Percentiles rank a stretch among this genome's conserved stretches.
phyloP scores from a whole-genome alignment of 306 rosid species.

The Begonia fuchsioides region DNA sequence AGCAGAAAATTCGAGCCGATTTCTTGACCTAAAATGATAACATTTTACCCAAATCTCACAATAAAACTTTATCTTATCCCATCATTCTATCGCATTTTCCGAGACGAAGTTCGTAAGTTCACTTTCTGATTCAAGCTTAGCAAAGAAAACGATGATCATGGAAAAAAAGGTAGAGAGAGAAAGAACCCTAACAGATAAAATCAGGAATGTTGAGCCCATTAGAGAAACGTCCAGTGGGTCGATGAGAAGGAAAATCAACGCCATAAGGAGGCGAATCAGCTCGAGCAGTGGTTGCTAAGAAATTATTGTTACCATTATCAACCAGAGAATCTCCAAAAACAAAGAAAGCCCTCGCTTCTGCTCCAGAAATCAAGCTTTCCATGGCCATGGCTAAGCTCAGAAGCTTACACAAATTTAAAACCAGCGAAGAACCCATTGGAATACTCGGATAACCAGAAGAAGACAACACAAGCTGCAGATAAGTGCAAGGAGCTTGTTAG shows the following conservation, averaged over 20 bases:
- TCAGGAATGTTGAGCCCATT: conserved; percentile 53
- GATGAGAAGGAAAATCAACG: conserved; percentile 35
- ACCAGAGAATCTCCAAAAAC: conserved; percentile 17
- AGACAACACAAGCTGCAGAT: too few species aligned
- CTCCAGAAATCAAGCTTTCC: not conserved
- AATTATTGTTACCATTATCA: conserved; percentile 14
- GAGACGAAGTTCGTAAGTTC: too few species aligned
- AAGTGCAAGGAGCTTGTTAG: not conserved
- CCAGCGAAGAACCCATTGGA: not conserved
- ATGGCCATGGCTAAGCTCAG: not conserved
- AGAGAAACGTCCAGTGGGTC: conserved; percentile 59
- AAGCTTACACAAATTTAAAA: too few species aligned
- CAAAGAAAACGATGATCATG: too few species aligned
- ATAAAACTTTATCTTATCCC: not conserved
- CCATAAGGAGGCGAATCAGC: conserved; percentile 48
- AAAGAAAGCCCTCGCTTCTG: conserved; percentile 10
- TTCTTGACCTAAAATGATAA: conserved; percentile 18
- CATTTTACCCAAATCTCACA: too few species aligned
- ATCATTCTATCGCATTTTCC: not conserved
- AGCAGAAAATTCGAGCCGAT: conserved; percentile 35
- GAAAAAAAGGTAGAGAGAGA: too few species aligned
- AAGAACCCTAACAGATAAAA: conserved; percentile 17
- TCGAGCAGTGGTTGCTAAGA: conserved; percentile 17
- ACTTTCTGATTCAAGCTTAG: too few species aligned
- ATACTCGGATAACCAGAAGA: not conserved